A percentile compares a stretch with the other conserved stretches of the same genome.
Evolutionary conservation across 805 yeast genomes (phyloP).

Genomic region (Phaffomyces antillensis): DNA sequence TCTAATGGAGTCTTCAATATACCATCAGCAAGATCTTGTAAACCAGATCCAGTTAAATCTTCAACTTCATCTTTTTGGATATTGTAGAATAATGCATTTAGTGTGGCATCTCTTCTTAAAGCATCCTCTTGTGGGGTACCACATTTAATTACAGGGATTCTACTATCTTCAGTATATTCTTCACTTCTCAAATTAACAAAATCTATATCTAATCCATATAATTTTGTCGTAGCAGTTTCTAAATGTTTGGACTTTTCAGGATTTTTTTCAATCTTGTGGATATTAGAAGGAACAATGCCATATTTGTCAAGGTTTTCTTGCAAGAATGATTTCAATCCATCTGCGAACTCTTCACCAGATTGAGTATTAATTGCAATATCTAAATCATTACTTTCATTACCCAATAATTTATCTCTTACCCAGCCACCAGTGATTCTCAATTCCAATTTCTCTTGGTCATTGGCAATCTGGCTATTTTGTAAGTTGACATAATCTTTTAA

Average conservation of each 20-base stretch:
- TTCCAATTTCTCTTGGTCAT: constrained; percentile 29
- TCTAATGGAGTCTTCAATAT: constrained; percentile 81
- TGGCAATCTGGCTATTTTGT: constrained; percentile 1
- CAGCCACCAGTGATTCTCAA: constrained; percentile 94
- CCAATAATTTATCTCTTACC: constrained; percentile 92
- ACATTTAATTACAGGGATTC: constrained; percentile 77
- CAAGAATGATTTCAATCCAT: constrained; percentile 47
- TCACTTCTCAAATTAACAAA: constrained; percentile 89
- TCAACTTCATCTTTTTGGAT: constrained; percentile 63
- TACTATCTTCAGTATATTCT: constrained; percentile 70
- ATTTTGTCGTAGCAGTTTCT: constrained; percentile 90
- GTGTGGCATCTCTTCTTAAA: constrained; percentile 86
- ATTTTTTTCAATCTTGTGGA: constrained; percentile 82
- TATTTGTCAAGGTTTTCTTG: constrained; percentile 25
- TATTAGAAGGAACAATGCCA: constrained; percentile 30
- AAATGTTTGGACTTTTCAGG: constrained; percentile 95
- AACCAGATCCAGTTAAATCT: constrained; percentile 75
- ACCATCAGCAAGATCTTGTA: constrained; percentile 63
- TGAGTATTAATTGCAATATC: constrained; percentile 85
- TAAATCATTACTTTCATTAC: constrained; percentile 73
- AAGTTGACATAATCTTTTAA: constrained; percentile 32
- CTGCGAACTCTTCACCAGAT: constrained; percentile 84
- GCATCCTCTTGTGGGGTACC: constrained; percentile 96
- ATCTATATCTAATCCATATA: constrained; percentile 82
- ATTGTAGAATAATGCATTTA: constrained; percentile 88